These are phyloP conservation scores for Juncus effusus DNA, from an alignment of 176 grass and related monocot species.

Conservation along the genomic window DNA sequence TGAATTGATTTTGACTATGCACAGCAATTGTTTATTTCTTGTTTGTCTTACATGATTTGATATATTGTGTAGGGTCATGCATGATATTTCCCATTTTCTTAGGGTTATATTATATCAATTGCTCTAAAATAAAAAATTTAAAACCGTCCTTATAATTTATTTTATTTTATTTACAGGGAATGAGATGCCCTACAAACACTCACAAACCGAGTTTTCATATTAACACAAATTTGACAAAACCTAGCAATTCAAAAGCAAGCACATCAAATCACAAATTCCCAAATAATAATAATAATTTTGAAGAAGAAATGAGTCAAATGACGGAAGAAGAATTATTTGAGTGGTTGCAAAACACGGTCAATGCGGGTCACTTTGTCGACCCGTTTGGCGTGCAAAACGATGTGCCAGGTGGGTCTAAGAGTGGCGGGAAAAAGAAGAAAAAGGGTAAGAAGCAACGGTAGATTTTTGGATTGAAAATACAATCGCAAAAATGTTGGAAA, in stretches of 20 bases:
- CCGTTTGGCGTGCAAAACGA: constrained; percentile 36
- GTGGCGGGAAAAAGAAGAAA: constrained; percentile 50
- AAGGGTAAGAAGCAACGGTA: constrained; percentile 90
- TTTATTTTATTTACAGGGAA: constrained; percentile 51
- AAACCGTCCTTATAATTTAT: background rate
- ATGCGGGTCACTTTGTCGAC: constrained; percentile 74
- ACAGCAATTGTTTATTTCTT: too few species aligned
- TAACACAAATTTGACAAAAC: constrained; percentile 65
- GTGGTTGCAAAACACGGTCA: constrained; percentile 79
- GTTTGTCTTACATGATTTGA: too few species aligned
- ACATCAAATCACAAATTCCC: constrained; percentile 39
- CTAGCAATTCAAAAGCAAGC: constrained; percentile 56
- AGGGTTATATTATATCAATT: background rate
- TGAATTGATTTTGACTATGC: too few species aligned
- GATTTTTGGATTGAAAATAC: constrained; percentile 5
- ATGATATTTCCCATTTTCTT: constrained; percentile 29
- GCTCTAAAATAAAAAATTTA: constrained; percentile 8
- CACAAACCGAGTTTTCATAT: constrained; percentile 97
- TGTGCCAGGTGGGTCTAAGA: constrained; percentile 38
- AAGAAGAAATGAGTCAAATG: constrained; percentile 34
- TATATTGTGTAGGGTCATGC: background rate
- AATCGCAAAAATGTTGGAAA: background rate
- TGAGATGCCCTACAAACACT: constrained; percentile 75
- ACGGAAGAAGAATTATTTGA: constrained; percentile 86
- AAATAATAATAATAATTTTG: constrained; percentile 34